Conservation (phyloP, 805 yeast species). For the Wickerhamiella lipophila region DNA sequence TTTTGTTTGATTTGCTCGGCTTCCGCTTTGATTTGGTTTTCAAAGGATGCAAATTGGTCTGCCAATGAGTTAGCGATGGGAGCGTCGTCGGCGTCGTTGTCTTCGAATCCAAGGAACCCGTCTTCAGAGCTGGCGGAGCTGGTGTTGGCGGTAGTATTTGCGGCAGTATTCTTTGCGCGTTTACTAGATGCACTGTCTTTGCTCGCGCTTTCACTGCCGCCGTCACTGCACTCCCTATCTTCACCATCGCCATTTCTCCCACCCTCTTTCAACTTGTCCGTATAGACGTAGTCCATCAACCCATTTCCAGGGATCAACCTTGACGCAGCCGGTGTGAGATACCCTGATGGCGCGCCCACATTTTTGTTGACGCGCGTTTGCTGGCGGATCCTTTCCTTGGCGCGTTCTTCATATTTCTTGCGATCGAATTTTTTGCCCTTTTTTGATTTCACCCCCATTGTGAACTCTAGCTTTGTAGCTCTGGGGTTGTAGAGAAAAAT, state of each 20-base stretch:
- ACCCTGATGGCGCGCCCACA: conserved; percentile 10
- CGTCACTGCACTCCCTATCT: background rate
- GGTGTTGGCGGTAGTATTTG: no score
- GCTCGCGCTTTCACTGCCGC: no score
- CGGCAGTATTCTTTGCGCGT: no score
- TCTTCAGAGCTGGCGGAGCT: background rate
- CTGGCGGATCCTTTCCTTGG: background rate
- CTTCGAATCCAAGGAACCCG: conserved; percentile 16
- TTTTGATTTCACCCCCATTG: background rate
- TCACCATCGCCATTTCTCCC: background rate
- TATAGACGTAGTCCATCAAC: conserved; percentile 8
- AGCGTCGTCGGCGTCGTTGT: background rate
- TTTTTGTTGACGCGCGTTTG: background rate
- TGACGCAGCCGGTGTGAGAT: conserved; percentile 11
- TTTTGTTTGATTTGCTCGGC: no score
- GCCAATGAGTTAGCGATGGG: conserved; percentile 11
- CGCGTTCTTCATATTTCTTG: background rate
- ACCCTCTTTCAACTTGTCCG: background rate
- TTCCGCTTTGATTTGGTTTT: conserved; percentile 9
- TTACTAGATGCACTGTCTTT: no score
- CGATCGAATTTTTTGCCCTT: background rate
- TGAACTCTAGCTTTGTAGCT: background rate
- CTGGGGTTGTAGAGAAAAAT: background rate
- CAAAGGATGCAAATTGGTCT: conserved; percentile 13
- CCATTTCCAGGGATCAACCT: conserved; percentile 13